Conservation (phyloP, 176 grass and related monocot species). For the Cymbopogon citratus region DNA sequence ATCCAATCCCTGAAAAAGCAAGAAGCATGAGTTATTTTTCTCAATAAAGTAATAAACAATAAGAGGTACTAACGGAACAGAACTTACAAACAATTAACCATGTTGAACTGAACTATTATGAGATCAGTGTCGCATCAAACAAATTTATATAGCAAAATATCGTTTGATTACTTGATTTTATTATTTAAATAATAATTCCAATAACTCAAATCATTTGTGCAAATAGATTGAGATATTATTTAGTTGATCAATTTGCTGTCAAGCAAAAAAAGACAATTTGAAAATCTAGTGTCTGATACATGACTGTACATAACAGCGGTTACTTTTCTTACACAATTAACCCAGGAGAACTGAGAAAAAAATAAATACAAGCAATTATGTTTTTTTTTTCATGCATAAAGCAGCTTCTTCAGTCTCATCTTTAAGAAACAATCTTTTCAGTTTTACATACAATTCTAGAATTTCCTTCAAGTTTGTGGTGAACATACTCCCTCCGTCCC, state of each 20-base stretch:
- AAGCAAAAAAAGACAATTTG: neutral
- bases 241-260: neutral
- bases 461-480: neutral
- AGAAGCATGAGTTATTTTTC: neutral
- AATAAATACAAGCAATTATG: neutral
- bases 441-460: neutral
- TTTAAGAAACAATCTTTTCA: neutral
- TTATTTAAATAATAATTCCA: neutral
- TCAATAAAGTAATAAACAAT: neutral
- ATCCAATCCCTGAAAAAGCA: conserved; percentile 75
- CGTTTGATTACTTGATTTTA: neutral
- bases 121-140: neutral
- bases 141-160: neutral
- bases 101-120: neutral
- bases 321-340: neutral
- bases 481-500: too few species aligned
- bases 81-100: neutral
- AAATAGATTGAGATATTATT: conserved; percentile 6
- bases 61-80: neutral
- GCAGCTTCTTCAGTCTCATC: neutral
- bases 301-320: neutral
- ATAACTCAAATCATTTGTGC: neutral
- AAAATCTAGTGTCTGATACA: neutral
- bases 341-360: neutral
- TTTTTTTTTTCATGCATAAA: conserved; percentile 6